A percentile compares a stretch with the other conserved stretches of the same genome.
Conservation (phyloP, 2,329 filamentous ascomycete genomes). For the Penicillium digitatum region DNA sequence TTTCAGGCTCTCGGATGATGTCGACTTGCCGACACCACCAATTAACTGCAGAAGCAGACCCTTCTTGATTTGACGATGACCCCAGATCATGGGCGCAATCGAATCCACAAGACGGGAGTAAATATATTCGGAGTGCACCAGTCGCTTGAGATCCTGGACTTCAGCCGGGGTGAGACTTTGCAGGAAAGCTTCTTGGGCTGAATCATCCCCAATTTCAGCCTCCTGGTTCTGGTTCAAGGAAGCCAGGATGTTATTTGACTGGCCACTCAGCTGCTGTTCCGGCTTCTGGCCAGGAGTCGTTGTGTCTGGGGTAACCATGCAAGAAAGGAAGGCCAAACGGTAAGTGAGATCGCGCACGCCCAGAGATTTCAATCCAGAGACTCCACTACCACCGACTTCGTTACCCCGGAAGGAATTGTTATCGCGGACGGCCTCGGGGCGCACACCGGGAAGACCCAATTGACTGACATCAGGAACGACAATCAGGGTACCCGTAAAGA, state of each 20-base stretch:
- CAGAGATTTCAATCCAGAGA: constrained; percentile 83
- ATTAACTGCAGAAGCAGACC: constrained; percentile 89
- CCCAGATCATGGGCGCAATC: constrained; percentile 93
- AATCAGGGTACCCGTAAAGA: constrained; percentile 93
- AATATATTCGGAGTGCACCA: constrained; percentile 95
- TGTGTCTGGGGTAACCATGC: constrained; percentile 89
- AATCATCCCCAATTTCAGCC: constrained; percentile 70
- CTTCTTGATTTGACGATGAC: constrained; percentile 97
- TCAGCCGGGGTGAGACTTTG: constrained; percentile 80
- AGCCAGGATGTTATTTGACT: constrained; percentile 78
- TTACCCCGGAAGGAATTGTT: constrained; percentile 70
- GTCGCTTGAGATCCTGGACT: constrained; percentile 83
- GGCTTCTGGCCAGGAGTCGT: constrained; percentile 72
- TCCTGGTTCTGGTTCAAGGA: constrained; percentile 71
- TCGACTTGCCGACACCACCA: constrained; percentile 90
- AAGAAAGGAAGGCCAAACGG: constrained; percentile 90
- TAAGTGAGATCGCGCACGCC: constrained; percentile 95
- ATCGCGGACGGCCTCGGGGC: constrained; percentile 79
- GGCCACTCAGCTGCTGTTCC: constrained; percentile 64
- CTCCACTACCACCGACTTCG: constrained; percentile 78
- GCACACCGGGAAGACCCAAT: constrained; percentile 79
- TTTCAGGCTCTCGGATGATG: constrained; percentile 82
- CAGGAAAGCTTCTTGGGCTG: constrained; percentile 81
- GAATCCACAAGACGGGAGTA: constrained; percentile 90
- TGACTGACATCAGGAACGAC: constrained; percentile 97